Evolutionary conservation across 495 filamentous ascomycete genomes (phyloP).

Genomic region (Podospora sp.): DNA sequence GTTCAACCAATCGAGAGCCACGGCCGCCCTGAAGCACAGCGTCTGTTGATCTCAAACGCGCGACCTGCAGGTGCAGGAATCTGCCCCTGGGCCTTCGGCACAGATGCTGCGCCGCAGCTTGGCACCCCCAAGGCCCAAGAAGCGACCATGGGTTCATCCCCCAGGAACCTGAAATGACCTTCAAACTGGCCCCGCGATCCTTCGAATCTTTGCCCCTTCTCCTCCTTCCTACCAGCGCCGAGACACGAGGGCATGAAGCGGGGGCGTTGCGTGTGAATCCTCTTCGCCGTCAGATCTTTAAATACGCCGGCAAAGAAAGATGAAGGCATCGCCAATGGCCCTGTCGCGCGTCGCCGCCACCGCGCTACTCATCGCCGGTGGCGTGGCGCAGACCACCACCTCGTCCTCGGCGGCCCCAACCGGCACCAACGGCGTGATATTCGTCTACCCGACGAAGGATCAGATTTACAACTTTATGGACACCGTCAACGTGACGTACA

Average conservation of each 20-base stretch:
- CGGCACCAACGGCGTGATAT: slow-evolving; percentile 7
- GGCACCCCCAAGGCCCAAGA: neutral
- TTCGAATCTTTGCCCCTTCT: neutral
- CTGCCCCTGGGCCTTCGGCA: neutral
- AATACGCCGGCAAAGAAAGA: neutral
- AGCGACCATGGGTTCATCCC: no score
- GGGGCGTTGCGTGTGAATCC: neutral
- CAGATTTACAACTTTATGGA: slow-evolving; percentile 22
- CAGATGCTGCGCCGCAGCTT: neutral
- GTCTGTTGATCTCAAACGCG: neutral
- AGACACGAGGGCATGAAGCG: neutral
- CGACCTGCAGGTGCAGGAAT: neutral
- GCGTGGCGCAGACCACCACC: neutral
- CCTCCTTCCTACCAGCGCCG: neutral
- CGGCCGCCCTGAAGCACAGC: no score
- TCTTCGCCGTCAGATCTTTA: neutral
- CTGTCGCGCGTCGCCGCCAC: neutral
- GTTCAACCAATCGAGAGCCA: no score
- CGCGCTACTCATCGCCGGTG: neutral
- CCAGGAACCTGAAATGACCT: neutral
- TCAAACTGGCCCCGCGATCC: neutral
- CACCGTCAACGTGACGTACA: slow-evolving; percentile 21
- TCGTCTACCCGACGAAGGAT: slow-evolving; percentile 12
- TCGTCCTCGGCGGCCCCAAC: slow-evolving; percentile 1
- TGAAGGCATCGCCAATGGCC: neutral